phyloP scores from a whole-genome alignment of 2,329 filamentous ascomycete genomes.

The Exophiala sideris region DNA sequence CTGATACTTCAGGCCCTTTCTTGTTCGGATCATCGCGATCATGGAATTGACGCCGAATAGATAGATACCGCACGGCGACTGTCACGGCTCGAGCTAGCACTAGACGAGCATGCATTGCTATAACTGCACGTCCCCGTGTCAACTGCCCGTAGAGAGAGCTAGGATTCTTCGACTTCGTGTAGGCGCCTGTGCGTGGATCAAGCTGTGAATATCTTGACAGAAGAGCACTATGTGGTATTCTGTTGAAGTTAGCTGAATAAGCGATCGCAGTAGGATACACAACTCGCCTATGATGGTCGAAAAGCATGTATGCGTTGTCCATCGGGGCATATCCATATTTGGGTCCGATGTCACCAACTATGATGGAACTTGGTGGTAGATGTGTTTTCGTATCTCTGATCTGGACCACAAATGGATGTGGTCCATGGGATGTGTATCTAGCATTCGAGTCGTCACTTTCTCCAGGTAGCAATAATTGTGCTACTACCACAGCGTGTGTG shows the following conservation, averaged over 20 bases:
- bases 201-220: constrained; percentile 47
- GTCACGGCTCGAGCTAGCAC: constrained; percentile 53
- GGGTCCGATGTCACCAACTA: constrained; percentile 51
- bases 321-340: constrained; percentile 52
- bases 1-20: constrained; percentile 38
- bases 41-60: constrained; percentile 48
- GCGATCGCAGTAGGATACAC: constrained; percentile 28
- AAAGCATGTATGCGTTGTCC: constrained; percentile 54
- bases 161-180: constrained; percentile 44
- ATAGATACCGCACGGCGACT: constrained; percentile 49
- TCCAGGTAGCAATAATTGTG: constrained; percentile 47
- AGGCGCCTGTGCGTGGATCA: constrained; percentile 43
- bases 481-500: constrained; percentile 52
- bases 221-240: constrained; percentile 47
- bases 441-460: background rate
- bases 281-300: constrained; percentile 38
- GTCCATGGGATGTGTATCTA: constrained; percentile 43
- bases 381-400: constrained; percentile 48
- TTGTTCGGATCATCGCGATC: constrained; percentile 44
- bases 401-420: constrained; percentile 51
- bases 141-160: constrained; percentile 49
- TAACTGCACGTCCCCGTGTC: constrained; percentile 38
- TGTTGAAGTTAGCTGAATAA: background rate
- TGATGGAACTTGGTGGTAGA: constrained; percentile 44
- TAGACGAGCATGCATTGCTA: constrained; percentile 45